These are phyloP conservation scores for Jackrogersella minutella DNA, from an alignment of 495 filamentous ascomycete species.

Conservation along the genomic window DNA sequence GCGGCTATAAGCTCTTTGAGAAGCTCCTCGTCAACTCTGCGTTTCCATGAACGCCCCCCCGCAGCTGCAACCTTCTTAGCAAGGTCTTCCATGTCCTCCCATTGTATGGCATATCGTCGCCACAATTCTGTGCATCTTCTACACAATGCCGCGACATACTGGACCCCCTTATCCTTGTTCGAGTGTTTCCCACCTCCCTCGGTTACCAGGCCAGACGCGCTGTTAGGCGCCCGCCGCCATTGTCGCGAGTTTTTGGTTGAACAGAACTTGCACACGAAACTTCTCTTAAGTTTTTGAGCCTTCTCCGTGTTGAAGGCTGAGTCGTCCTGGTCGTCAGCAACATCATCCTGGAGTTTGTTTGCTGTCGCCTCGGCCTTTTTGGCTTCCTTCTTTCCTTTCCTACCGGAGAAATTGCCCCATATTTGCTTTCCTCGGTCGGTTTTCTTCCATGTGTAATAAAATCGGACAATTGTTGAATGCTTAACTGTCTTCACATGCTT, in stretches of 20 bases:
- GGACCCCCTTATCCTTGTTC: slow-evolving; percentile 75
- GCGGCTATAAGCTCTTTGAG: slow-evolving; percentile 74
- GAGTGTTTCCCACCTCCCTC: slow-evolving; percentile 69
- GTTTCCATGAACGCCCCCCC: slow-evolving; percentile 86
- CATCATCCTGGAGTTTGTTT: slow-evolving; percentile 84
- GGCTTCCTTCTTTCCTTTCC: slow-evolving; percentile 88
- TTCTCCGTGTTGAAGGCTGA: slow-evolving; percentile 96
- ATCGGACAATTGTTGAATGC: slow-evolving; percentile 82
- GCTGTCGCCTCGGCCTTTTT: slow-evolving; percentile 69
- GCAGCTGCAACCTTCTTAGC: slow-evolving; percentile 85
- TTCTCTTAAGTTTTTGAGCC: slow-evolving; percentile 76
- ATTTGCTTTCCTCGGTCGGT: slow-evolving; percentile 82
- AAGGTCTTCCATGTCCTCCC: slow-evolving; percentile 93
- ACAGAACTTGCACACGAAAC: slow-evolving; percentile 97
- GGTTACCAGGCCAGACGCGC: slow-evolving; percentile 73
- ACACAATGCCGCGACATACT: slow-evolving; percentile 85
- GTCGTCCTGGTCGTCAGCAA: slow-evolving; percentile 92
- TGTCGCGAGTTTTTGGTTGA: slow-evolving; percentile 77
- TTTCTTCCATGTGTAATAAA: slow-evolving; percentile 99
- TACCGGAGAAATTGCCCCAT: slow-evolving; percentile 86
- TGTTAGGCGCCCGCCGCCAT: slow-evolving; percentile 89
- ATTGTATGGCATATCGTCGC: slow-evolving; percentile 94
- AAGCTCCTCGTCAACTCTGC: slow-evolving; percentile 89
- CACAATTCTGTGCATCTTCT: slow-evolving; percentile 88
- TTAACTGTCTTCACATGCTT: slow-evolving; percentile 84